Evolutionary conservation across 345 rosid genomes (phyloP), one percentile per base, ranked within the genome.

Genomic region (Barbarea vulgaris): DNA sequence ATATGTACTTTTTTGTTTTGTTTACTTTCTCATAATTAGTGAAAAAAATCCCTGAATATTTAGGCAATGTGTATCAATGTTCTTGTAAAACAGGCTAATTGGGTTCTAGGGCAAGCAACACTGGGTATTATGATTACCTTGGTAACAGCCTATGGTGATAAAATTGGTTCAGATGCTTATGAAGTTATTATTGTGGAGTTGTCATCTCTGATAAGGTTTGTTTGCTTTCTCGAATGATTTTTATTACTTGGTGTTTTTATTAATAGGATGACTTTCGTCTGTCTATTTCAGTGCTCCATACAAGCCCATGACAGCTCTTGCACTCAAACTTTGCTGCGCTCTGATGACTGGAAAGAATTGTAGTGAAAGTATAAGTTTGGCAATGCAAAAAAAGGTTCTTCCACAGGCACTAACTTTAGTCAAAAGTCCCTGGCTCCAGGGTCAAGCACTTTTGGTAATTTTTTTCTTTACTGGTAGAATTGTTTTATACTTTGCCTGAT

Each of bases 281-380:
- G 55, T 72, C 47, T 30, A 30, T 85, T 59, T 65, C 89, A 93
- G 98, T 82, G 98, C 91, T 82, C 86, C 94, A 22, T 98, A 96
- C 87, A 88, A 91, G 82, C 97, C 93, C 79, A 96, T 96, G 99
- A 74, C 98, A 21, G 98, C 99, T 75, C 99, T 96, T 85, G 96
- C 97, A n/a, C 87, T 96, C 70, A 97, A 93, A 79, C 93, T 96
- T 64, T 96, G 99, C 86, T 93, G 96, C 87, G 91, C 99, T 77
- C 80, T 96, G 74, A 96, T 96, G 98, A 85, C 91, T 67, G 98
- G 88, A 77, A 88, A 86, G 84, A 87, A 91, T 70, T 91, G 97
- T 10, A 93, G 89, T 80, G 85, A 78, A 30, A 91, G 84, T 83
- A 83, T 96, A 54, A 87, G 93, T 68, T 69, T 84, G 82, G 96